Conservation (phyloP, 139 green algal genomes). For the Chlorella vulgaris region DNA sequence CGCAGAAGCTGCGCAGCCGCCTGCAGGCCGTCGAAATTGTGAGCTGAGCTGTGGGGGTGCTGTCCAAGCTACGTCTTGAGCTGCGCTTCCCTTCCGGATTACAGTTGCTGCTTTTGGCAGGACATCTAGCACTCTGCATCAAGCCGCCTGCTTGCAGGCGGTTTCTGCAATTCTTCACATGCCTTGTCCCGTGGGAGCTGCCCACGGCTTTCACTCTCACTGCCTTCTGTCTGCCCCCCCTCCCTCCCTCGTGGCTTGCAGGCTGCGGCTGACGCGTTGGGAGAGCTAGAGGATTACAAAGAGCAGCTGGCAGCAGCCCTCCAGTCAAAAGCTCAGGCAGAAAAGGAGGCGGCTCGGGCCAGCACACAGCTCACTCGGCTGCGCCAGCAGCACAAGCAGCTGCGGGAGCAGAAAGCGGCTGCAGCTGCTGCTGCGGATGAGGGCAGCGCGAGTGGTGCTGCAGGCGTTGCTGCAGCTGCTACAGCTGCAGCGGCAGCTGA, state of each 20-base stretch:
- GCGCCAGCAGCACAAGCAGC: slow-evolving; percentile 27
- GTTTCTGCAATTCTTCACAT: no score
- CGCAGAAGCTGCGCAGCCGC: neutral
- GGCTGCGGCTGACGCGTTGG: slow-evolving; percentile 46
- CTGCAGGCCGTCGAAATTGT: slow-evolving; percentile 30
- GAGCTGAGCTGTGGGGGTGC: neutral
- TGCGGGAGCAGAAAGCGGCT: neutral
- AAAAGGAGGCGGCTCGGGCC: slow-evolving; percentile 19
- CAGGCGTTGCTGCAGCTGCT: neutral
- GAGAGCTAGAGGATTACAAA: slow-evolving; percentile 47
- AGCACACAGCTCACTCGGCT: slow-evolving; percentile 10
- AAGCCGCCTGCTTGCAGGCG: no score
- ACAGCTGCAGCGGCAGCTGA: neutral
- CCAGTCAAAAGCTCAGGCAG: neutral
- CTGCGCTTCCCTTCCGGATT: no score
- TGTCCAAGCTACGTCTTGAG: neutral
- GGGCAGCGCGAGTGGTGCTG: neutral
- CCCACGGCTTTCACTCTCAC: neutral
- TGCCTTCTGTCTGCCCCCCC: neutral
- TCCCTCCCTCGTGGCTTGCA: neutral
- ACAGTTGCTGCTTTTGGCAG: no score
- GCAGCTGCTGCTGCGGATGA: neutral
- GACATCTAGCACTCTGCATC: no score
- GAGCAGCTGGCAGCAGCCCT: slow-evolving; percentile 38
- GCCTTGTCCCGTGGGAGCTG: no score